Evolutionary conservation across 257 asterid genomes (phyloP).

Genomic region (Capsicum rhomboideum): DNA sequence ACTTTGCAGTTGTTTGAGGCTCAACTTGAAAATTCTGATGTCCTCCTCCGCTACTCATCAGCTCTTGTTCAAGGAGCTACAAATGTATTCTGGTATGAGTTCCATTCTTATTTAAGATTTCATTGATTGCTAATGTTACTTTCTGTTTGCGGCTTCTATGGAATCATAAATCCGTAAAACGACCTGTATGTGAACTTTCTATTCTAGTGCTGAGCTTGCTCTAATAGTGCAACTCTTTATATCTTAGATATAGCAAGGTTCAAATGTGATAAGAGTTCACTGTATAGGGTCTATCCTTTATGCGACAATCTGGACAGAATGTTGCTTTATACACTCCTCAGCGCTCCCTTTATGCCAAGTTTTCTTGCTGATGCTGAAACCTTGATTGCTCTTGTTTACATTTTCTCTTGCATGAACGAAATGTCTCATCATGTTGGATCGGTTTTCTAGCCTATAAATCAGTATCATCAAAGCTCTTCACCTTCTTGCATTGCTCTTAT

Average conservation of each 20-base stretch:
- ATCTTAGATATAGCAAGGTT: neutral
- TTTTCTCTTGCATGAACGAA: neutral
- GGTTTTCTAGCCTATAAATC: neutral
- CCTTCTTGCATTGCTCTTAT: neutral
- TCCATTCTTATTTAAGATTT: neutral
- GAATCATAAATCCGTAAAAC: neutral
- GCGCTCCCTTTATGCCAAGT: neutral
- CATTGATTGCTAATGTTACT: neutral
- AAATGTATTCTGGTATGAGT: constrained; percentile 89
- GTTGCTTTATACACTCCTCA: neutral
- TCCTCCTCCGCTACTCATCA: constrained; percentile 73
- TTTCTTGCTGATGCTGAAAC: neutral
- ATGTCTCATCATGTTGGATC: neutral
- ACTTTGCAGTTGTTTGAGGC: constrained; percentile 72
- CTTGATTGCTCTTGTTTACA: neutral
- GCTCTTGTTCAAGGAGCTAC: constrained; percentile 97
- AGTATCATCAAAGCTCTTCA: neutral
- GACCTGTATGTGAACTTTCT: neutral
- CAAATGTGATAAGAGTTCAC: neutral
- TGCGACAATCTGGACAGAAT: neutral
- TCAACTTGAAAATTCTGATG: constrained; percentile 69
- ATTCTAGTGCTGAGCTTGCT: neutral
- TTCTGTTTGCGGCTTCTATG: neutral
- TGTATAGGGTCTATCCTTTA: neutral
- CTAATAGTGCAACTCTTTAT: neutral